Evolutionary conservation across 495 filamentous ascomycete species (phyloP).

Genomic region (Talaromyces stipitatus): DNA sequence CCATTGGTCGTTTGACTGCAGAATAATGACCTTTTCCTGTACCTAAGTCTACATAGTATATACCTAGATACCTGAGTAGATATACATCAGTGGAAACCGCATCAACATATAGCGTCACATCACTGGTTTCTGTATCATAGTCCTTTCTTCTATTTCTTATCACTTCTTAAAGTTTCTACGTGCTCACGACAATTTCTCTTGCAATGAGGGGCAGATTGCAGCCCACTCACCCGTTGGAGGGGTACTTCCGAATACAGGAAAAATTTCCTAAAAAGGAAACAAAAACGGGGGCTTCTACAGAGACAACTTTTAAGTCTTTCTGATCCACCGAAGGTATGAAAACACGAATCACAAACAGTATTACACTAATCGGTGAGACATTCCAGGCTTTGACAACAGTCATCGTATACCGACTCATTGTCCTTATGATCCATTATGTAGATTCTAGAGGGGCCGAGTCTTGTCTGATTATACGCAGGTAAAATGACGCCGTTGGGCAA

Average conservation of each 20-base stretch:
- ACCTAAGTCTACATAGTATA: neutral
- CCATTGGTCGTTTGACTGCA: too few relatives aligned
- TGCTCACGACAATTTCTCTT: neutral
- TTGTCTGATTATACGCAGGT: too few relatives aligned
- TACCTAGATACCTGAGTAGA: neutral
- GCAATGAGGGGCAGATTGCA: neutral
- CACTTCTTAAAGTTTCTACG: neutral
- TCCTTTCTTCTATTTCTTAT: neutral
- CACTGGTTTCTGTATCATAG: neutral
- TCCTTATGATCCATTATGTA: too few relatives aligned
- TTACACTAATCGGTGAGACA: too few relatives aligned
- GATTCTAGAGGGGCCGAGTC: too few relatives aligned
- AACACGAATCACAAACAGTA: too few relatives aligned
- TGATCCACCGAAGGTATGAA: neutral
- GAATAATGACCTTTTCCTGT: too few relatives aligned
- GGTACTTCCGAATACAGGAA: neutral
- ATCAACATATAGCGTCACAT: too few relatives aligned
- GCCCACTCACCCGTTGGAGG: neutral
- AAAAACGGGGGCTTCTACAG: neutral
- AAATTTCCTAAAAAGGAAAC: neutral
- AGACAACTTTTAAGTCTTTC: neutral
- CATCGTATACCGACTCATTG: too few relatives aligned
- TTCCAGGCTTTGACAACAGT: too few relatives aligned
- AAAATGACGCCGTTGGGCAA: too few relatives aligned
- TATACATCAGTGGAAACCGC: neutral